These are phyloP conservation scores for Stemphylium beticola DNA, from an alignment of 2,329 filamentous ascomycete species.

Conservation along the genomic window DNA sequence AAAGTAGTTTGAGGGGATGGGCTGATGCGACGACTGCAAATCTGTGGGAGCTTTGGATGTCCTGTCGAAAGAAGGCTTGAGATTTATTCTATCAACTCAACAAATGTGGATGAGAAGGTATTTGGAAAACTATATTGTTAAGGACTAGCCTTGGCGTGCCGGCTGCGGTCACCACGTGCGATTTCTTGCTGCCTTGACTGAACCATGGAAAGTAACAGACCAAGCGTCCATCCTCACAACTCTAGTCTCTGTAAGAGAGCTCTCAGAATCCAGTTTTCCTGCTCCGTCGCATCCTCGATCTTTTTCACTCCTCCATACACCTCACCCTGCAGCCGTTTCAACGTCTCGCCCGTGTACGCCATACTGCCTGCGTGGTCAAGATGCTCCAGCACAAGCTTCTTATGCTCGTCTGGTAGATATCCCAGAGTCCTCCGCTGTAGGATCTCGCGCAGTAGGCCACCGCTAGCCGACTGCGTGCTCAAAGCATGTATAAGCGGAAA, in stretches of 20 bases:
- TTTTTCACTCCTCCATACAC: not conserved
- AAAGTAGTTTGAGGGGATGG: no score
- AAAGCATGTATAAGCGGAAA: slow-evolving; percentile 1
- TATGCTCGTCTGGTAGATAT: not conserved
- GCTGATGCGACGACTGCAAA: no score
- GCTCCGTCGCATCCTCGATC: not conserved
- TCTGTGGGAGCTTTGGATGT: no score
- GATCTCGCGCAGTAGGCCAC: not conserved
- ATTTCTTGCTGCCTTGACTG: no score
- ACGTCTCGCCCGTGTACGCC: not conserved
- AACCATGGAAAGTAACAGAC: no score
- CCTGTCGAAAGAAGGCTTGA: no score
- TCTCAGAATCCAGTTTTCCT: slow-evolving; percentile 1
- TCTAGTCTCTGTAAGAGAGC: not conserved
- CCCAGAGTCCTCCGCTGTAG: not conserved
- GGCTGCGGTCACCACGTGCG: no score
- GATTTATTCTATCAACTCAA: no score
- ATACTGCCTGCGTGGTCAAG: not conserved
- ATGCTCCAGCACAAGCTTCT: not conserved
- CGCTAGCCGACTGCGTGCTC: not conserved
- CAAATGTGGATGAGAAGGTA: no score
- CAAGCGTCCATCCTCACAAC: not conserved
- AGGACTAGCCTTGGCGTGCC: no score
- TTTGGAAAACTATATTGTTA: no score
- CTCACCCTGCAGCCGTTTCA: not conserved